Conservation (phyloP, 441 rosid species). For the Biscutella laevigata region DNA sequence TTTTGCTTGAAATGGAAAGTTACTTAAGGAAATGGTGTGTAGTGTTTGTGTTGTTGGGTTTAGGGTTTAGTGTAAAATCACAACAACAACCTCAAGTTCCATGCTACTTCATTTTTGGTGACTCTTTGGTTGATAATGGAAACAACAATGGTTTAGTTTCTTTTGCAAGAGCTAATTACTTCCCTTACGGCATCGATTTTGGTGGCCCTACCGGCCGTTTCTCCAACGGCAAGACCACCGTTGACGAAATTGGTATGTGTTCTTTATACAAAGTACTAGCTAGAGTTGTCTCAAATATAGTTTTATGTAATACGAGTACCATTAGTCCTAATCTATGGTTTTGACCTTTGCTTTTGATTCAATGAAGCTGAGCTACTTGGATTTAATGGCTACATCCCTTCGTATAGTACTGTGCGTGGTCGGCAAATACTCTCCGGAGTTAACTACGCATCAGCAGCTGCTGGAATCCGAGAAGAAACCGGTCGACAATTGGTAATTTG, state of each 20-base stretch:
- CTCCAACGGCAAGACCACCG: slow-evolving; percentile 54
- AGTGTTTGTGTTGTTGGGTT: slow-evolving; percentile 16
- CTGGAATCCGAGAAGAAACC: slow-evolving; percentile 54
- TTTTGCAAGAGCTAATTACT: slow-evolving; percentile 45
- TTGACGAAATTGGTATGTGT: slow-evolving; percentile 39
- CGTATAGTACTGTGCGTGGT: slow-evolving; percentile 26
- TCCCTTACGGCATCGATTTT: slow-evolving; percentile 61
- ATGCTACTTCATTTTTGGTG: slow-evolving; percentile 57
- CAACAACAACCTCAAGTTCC: slow-evolving; percentile 40
- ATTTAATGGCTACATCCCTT: slow-evolving; percentile 38
- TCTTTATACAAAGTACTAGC: not conserved
- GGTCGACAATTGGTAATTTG: slow-evolving; percentile 33
- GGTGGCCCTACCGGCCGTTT: slow-evolving; percentile 52
- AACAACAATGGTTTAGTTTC: slow-evolving; percentile 48
- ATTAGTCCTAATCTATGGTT: slow-evolving; percentile 8
- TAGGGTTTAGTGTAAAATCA: slow-evolving; percentile 17
- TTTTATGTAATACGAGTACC: too few species aligned
- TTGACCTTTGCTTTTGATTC: not conserved
- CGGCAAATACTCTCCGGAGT: slow-evolving; percentile 44
- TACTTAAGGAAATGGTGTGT: slow-evolving; percentile 24
- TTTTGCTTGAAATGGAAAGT: slow-evolving; percentile 37
- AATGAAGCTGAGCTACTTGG: slow-evolving; percentile 46
- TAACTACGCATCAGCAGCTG: slow-evolving; percentile 59
- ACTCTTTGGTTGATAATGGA: slow-evolving; percentile 60
- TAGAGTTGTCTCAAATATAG: too few species aligned